Conservation (phyloP, 345 rosid species). For the Brassica incana region DNA sequence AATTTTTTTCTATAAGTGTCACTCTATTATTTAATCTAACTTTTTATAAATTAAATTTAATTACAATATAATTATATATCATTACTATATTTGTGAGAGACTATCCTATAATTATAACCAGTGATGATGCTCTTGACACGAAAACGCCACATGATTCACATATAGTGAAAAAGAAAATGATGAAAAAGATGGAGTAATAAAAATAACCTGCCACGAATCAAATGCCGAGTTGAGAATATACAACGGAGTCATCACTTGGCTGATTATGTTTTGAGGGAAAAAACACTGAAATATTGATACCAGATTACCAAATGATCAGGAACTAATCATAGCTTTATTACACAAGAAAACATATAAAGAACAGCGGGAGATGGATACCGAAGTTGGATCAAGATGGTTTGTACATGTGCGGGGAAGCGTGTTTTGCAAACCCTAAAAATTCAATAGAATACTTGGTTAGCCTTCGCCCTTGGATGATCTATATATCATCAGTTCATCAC, state of each 20-base stretch:
- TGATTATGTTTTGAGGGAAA: conserved; percentile 39
- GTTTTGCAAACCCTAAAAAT: conserved; percentile 29
- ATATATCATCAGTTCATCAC: background rate
- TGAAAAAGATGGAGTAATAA: background rate
- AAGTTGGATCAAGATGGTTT: conserved; percentile 24
- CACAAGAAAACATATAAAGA: background rate
- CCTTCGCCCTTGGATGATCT: background rate
- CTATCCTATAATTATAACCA: too few relatives aligned
- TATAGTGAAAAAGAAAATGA: background rate
- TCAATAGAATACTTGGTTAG: background rate
- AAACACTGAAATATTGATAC: conserved; percentile 23
- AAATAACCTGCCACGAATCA: conserved; percentile 39
- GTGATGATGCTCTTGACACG: background rate
- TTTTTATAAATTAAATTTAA: too few relatives aligned
- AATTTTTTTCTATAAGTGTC: too few relatives aligned
- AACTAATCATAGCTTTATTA: background rate
- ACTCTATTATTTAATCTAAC: too few relatives aligned
- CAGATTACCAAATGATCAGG: background rate
- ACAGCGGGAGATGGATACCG: conserved; percentile 27
- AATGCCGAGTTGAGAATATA: conserved; percentile 37
- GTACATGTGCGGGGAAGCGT: conserved; percentile 32
- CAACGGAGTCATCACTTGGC: conserved; percentile 28
- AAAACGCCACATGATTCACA: background rate
- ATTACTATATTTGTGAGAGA: too few relatives aligned
- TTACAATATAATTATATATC: too few relatives aligned